A percentile compares a stretch with the other conserved stretches of the same genome.
phyloP scores from a whole-genome alignment of 352 stramenopile species.

The Phytophthora sojae region DNA sequence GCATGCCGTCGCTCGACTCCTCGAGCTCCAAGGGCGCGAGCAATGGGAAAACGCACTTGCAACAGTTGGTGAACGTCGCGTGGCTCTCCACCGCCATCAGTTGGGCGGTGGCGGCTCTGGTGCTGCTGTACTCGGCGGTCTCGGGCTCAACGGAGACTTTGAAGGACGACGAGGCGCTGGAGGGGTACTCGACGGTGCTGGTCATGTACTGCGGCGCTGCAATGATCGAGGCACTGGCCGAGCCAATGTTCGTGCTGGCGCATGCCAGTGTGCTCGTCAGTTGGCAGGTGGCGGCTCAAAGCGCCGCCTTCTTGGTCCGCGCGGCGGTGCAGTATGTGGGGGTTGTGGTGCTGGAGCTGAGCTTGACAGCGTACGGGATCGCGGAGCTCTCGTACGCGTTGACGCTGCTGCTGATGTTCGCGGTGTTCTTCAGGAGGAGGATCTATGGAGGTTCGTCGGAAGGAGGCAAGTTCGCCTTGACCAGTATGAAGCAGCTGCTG shows the following conservation, averaged over 20 bases:
- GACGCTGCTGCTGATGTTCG: conserved; percentile 70
- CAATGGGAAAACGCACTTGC: conserved; percentile 38
- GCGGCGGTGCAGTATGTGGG: conserved; percentile 71
- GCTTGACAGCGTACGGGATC: conserved; percentile 76
- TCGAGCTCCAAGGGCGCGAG: neutral
- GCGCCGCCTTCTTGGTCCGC: conserved; percentile 75
- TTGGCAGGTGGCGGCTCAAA: conserved; percentile 85
- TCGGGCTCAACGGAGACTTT: neutral
- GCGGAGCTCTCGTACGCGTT: conserved; percentile 80
- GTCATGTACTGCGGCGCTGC: conserved; percentile 80
- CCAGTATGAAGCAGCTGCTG: conserved; percentile 61
- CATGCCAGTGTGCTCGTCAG: conserved; percentile 83
- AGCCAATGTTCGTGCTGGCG: conserved; percentile 86
- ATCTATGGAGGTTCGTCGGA: conserved; percentile 34
- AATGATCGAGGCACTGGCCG: conserved; percentile 80
- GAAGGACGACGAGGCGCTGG: conserved; percentile 30
- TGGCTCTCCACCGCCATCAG: conserved; percentile 80
- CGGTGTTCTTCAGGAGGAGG: conserved; percentile 57
- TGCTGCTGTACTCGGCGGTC: conserved; percentile 39
- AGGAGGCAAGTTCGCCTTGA: conserved; percentile 48
- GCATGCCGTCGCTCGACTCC: conserved; percentile 71
- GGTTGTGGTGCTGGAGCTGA: conserved; percentile 70
- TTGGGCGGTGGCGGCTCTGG: conserved; percentile 51
- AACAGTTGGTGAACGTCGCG: conserved; percentile 77
- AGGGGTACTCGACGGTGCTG: conserved; percentile 65